phyloP scores from a whole-genome alignment of 2,329 filamentous ascomycete genomes.

The Trichoderma cornu-damae region DNA sequence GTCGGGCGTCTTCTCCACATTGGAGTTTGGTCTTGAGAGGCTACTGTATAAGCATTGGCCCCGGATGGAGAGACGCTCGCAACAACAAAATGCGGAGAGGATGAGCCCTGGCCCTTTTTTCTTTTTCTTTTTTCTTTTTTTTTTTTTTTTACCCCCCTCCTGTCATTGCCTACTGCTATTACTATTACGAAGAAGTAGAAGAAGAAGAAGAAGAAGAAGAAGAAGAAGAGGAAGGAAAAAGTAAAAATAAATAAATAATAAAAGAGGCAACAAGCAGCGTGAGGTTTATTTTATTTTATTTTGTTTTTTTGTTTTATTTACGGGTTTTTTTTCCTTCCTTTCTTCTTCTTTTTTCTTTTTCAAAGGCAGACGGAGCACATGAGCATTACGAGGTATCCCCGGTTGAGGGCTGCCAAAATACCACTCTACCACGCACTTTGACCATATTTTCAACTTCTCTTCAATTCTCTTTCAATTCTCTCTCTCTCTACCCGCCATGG shows the following conservation, averaged over 20 bases:
- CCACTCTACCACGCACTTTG: too few species aligned
- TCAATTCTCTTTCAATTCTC: background rate
- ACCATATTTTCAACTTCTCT: background rate
- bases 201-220: too few species aligned
- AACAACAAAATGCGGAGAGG: too few species aligned
- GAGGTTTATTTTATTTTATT: background rate
- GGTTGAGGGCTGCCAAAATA: background rate
- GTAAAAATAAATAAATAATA: too few species aligned
- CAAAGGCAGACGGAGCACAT: background rate
- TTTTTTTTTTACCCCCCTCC: background rate
- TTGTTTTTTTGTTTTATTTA: background rate
- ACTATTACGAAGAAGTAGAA: too few species aligned
- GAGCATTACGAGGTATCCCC: background rate
- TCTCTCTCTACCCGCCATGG: slow-evolving; percentile 45
- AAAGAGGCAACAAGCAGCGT: too few species aligned
- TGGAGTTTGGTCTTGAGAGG: background rate
- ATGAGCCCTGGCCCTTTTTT: too few species aligned
- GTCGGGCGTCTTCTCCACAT: slow-evolving; percentile 13
- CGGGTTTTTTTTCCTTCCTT: too few species aligned
- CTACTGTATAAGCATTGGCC: slow-evolving; percentile 1
- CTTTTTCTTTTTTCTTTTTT: background rate
- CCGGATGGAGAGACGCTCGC: background rate
- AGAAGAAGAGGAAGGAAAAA: too few species aligned
- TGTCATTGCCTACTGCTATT: too few species aligned
- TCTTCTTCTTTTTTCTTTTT: too few species aligned